These are phyloP conservation scores for Alternaria panax DNA, from an alignment of 2,329 filamentous ascomycete species.

Conservation along the genomic window DNA sequence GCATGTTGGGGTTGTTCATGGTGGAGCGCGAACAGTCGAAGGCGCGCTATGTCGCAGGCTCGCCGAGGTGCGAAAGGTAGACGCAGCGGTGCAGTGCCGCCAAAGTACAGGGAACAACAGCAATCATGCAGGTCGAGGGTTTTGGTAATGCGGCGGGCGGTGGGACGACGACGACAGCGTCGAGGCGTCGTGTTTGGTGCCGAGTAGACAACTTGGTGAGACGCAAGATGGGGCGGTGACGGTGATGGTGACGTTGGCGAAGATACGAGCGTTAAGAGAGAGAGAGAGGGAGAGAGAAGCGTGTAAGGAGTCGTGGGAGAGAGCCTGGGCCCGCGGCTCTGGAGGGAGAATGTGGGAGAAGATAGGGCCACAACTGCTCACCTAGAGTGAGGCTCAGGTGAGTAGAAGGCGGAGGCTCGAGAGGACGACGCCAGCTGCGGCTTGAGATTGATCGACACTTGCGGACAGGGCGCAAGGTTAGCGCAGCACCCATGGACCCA, in stretches of 20 bases:
- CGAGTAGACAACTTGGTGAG: slow-evolving; percentile 5
- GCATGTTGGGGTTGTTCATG: slow-evolving; percentile 48
- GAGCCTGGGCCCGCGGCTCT: slow-evolving; percentile 4
- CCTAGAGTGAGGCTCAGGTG: slow-evolving; percentile 18
- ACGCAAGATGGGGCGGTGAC: slow-evolving; percentile 1
- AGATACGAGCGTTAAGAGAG: not conserved
- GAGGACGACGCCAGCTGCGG: slow-evolving; percentile 18
- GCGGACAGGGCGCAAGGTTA: slow-evolving; percentile 12
- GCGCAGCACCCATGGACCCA: slow-evolving; percentile 13
- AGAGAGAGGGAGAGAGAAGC: not conserved
- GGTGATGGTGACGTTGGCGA: slow-evolving; percentile 1
- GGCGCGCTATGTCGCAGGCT: slow-evolving; percentile 15
- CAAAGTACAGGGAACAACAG: slow-evolving; percentile 16
- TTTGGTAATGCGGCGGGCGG: not conserved
- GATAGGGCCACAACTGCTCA: slow-evolving; percentile 14
- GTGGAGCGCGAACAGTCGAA: slow-evolving; percentile 14
- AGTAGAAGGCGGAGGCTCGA: slow-evolving; percentile 12
- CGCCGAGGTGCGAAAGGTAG: slow-evolving; percentile 7
- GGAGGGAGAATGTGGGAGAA: not conserved
- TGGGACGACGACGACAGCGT: slow-evolving; percentile 2
- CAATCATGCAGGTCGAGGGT: slow-evolving; percentile 30
- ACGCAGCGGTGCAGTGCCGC: slow-evolving; percentile 32
- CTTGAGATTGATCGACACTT: slow-evolving; percentile 19
- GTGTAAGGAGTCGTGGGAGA: slow-evolving; percentile 1
- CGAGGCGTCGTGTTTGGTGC: slow-evolving; percentile 4